Conservation (phyloP, 371 early-diverging fungal species). For the Mycotypha africana region DNA sequence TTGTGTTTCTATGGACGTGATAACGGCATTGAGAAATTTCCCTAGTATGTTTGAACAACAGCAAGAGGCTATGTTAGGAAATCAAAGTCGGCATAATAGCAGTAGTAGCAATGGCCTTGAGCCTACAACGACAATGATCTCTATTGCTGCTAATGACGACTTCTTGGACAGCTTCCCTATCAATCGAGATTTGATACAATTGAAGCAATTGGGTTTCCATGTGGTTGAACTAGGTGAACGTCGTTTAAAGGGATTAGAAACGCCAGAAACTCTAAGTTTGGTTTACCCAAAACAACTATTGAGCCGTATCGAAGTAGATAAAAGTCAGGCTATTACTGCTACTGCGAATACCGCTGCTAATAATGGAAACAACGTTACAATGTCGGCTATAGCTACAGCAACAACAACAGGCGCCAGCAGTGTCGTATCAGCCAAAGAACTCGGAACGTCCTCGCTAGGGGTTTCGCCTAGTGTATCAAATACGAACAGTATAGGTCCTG, state of each 20-base stretch:
- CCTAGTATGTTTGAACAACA: constrained; percentile 34
- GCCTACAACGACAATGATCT: not conserved
- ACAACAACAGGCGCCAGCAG: not conserved
- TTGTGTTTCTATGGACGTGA: constrained; percentile 62
- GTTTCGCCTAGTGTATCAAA: not conserved
- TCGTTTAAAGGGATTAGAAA: constrained; percentile 89
- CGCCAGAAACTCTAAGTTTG: constrained; percentile 75
- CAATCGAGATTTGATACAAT: constrained; percentile 51
- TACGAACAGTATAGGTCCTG: not conserved
- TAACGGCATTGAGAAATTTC: constrained; percentile 45
- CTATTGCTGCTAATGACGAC: not conserved
- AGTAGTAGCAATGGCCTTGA: too few relatives aligned
- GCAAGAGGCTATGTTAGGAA: constrained; percentile 6
- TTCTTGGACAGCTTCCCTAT: constrained; percentile 17
- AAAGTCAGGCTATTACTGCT: constrained; percentile 19
- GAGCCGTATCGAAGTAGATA: constrained; percentile 41
- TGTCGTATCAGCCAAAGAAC: too few relatives aligned
- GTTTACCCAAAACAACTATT: constrained; percentile 63
- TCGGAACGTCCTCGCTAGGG: not conserved
- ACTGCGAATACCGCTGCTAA: not conserved
- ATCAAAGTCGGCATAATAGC: not conserved
- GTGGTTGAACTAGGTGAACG: constrained; percentile 76
- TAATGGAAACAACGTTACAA: too few relatives aligned
- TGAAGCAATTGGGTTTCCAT: constrained; percentile 68
- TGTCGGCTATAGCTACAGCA: not conserved